These are phyloP conservation scores for Proliferodiscus dingleyae DNA, from an alignment of 2,329 filamentous ascomycete genomes.

Conservation along the genomic window DNA sequence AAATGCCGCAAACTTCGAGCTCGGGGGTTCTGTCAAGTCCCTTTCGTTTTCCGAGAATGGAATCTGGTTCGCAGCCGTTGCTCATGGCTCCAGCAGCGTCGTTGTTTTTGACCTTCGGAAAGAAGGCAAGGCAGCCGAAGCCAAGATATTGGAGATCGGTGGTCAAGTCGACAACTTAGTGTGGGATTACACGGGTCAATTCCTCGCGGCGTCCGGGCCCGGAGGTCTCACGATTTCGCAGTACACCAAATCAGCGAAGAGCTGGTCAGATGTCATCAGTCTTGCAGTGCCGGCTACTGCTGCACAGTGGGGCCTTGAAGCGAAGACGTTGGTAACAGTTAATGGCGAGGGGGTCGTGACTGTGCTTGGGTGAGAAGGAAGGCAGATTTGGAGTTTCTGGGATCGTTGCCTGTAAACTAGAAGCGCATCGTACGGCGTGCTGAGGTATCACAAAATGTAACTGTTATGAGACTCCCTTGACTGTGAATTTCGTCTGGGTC, in stretches of 20 bases:
- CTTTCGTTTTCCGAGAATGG: constrained; percentile 94
- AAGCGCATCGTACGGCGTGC: too few species aligned
- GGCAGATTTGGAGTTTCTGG: not conserved
- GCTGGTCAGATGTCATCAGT: constrained; percentile 81
- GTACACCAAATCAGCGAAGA: constrained; percentile 80
- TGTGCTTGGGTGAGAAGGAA: constrained; percentile 49
- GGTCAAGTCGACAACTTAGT: constrained; percentile 68
- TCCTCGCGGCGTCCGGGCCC: constrained; percentile 74
- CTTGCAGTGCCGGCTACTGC: constrained; percentile 69
- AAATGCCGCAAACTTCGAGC: constrained; percentile 67
- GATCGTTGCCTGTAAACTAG: too few species aligned
- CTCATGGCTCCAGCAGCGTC: constrained; percentile 71
- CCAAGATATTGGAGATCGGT: constrained; percentile 83
- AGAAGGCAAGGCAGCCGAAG: constrained; percentile 72
- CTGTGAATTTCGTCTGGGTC: too few species aligned
- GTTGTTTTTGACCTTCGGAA: constrained; percentile 92
- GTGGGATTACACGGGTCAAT: constrained; percentile 97
- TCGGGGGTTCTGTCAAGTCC: constrained; percentile 66
- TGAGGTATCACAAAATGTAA: constrained; percentile 3
- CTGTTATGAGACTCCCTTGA: not conserved
- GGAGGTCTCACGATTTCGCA: constrained; percentile 83
- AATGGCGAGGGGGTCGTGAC: constrained; percentile 71
- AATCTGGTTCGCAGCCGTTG: constrained; percentile 84
- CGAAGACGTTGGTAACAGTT: constrained; percentile 68
- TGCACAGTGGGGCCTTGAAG: constrained; percentile 72